Percentiles rank a stretch among this genome's conserved stretches.
phyloP scores from a whole-genome alignment of 1,284 basidiomycete species.

The Boletus sp. region DNA sequence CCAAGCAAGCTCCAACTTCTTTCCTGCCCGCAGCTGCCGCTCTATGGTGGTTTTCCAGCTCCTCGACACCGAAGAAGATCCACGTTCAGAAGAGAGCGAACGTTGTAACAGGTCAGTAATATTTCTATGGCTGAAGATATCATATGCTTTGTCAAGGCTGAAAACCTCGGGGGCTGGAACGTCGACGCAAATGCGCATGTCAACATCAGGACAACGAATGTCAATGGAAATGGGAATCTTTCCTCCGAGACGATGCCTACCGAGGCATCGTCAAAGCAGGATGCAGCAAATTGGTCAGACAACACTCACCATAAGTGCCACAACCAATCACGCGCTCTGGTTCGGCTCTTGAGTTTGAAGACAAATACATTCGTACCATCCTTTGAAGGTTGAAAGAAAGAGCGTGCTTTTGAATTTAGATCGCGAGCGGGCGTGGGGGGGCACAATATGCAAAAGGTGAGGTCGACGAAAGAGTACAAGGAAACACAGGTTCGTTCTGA shows the following conservation, averaged over 20 bases:
- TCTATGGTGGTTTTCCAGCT: slow-evolving; percentile 66
- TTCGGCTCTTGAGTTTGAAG: slow-evolving; percentile 70
- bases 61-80: slow-evolving; percentile 17
- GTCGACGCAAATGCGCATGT: slow-evolving; percentile 37
- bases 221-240: slow-evolving; percentile 42
- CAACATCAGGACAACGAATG: slow-evolving; percentile 34
- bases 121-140: slow-evolving; percentile 55
- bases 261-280: slow-evolving; percentile 5
- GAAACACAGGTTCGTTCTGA: slow-evolving; percentile 60
- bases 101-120: slow-evolving; percentile 56
- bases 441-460: slow-evolving; percentile 75
- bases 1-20: slow-evolving; percentile 74
- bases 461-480: slow-evolving; percentile 77
- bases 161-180: slow-evolving; percentile 20
- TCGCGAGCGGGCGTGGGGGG: slow-evolving; percentile 46
- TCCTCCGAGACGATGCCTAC: slow-evolving; percentile 61
- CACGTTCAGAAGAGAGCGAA: slow-evolving; percentile 44
- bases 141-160: slow-evolving; percentile 33
- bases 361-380: slow-evolving; percentile 77
- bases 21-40: slow-evolving; percentile 49
- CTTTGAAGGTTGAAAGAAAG: slow-evolving; percentile 44
- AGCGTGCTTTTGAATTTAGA: slow-evolving; percentile 39
- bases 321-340: slow-evolving; percentile 75
- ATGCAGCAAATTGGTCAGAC: not conserved
- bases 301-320: slow-evolving; percentile 70